Evolutionary conservation across 148 eudicot genomes (phyloP).

Genomic region (Agrostemma githago): DNA sequence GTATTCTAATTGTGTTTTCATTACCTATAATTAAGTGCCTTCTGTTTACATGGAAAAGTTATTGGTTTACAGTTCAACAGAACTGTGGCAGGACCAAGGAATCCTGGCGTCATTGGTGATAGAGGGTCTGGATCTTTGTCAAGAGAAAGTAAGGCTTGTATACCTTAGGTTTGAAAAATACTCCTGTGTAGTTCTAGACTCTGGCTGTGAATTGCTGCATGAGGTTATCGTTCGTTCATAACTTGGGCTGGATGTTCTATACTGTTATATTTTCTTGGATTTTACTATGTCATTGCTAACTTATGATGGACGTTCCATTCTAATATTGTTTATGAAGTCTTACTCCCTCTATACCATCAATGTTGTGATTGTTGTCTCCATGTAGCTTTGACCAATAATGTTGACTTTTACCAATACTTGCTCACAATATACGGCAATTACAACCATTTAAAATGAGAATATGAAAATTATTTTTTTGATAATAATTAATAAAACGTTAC

Average conservation of each 20-base stretch:
- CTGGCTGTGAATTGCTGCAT: background rate
- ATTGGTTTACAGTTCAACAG: constrained; percentile 67
- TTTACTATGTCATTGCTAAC: background rate
- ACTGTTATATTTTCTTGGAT: background rate
- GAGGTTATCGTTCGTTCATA: background rate
- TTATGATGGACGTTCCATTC: background rate
- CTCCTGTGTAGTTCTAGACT: background rate
- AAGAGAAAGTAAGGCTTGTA: constrained; percentile 77
- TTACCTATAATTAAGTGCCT: background rate
- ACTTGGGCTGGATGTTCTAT: background rate
- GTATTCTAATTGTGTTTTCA: background rate
- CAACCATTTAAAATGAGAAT: background rate
- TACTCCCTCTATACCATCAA: background rate
- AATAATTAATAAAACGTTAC: background rate
- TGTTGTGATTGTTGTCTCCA: background rate
- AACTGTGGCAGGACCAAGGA: constrained; percentile 83
- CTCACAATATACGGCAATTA: background rate
- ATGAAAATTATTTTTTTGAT: background rate
- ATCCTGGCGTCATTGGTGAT: constrained; percentile 97
- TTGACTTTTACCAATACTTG: background rate
- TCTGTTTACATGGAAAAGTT: constrained; percentile 9
- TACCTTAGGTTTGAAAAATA: background rate
- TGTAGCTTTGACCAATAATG: background rate
- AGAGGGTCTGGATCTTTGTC: constrained; percentile 97
- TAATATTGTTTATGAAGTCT: background rate